Conservation (phyloP, 495 filamentous ascomycete species). For the Gamarada debralockiae region DNA sequence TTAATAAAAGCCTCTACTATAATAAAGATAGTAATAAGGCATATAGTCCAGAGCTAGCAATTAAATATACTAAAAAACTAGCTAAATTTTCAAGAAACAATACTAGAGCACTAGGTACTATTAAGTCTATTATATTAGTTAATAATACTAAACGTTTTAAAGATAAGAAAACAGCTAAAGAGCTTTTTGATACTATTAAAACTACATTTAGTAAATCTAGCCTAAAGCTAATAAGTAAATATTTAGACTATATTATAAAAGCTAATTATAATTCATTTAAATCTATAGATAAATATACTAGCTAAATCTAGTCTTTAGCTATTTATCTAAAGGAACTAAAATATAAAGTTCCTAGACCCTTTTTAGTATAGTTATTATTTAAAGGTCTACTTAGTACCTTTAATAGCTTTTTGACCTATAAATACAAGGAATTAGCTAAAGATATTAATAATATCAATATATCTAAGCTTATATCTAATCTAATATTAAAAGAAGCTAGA, state of each 20-base stretch:
- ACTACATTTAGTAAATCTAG: conserved; percentile 1
- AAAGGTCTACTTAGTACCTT: conserved; percentile 4
- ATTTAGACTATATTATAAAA: not conserved
- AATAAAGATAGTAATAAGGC: not conserved
- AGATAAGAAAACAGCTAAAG: conserved; percentile 1
- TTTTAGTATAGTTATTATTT: conserved; percentile 2
- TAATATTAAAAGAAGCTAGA: not conserved
- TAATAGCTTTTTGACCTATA: not conserved
- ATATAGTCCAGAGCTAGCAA: not conserved
- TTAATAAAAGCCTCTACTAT: conserved; percentile 4
- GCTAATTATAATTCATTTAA: conserved; percentile 4
- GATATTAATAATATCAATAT: conserved; percentile 5
- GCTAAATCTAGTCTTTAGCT: not conserved
- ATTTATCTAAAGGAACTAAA: conserved; percentile 7
- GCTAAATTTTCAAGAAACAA: not conserved
- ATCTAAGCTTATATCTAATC: conserved; percentile 1
- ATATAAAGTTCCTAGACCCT: not conserved
- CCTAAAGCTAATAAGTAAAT: conserved; percentile 1
- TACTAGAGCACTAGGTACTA: not conserved
- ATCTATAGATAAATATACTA: conserved; percentile 4
- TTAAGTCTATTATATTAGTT: conserved; percentile 7
- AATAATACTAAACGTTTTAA: conserved; percentile 3
- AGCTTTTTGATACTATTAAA: not conserved
- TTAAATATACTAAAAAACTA: conserved; percentile 4
- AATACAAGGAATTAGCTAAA: conserved; percentile 8